Conservation (phyloP, 768 basidiomycete genomes). For the Pulveroboletus sp. region DNA sequence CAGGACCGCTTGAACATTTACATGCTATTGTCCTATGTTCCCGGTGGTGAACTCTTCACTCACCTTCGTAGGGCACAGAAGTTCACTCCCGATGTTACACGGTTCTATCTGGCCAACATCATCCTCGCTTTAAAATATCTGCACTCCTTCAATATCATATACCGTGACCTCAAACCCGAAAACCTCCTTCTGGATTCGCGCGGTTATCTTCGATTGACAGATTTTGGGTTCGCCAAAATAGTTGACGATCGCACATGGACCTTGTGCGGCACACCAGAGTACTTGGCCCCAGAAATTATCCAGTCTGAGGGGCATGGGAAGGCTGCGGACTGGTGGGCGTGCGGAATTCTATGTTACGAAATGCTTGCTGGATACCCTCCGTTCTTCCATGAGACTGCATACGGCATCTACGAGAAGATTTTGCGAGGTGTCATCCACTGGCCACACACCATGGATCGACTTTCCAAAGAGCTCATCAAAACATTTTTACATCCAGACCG, state of each 20-base stretch:
- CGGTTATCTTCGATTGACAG: constrained; percentile 92
- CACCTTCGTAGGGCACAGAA: constrained; percentile 90
- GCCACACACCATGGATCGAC: constrained; percentile 85
- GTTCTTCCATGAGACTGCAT: constrained; percentile 96
- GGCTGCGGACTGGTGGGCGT: constrained; percentile 99
- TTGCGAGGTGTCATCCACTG: constrained; percentile 82
- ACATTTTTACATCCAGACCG: constrained; percentile 91
- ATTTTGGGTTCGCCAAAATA: constrained; percentile 97
- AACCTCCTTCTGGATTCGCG: constrained; percentile 93
- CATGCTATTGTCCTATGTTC: constrained; percentile 95
- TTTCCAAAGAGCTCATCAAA: constrained; percentile 84
- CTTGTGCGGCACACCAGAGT: constrained; percentile 92
- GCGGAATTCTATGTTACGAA: constrained; percentile 94
- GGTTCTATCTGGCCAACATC: constrained; percentile 96
- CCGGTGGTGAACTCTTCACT: constrained; percentile 97
- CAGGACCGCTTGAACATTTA: constrained; percentile 97
- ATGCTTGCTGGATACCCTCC: constrained; percentile 99
- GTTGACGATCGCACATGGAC: constrained; percentile 99
- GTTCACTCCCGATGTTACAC: constrained; percentile 95
- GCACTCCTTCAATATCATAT: constrained; percentile 95
- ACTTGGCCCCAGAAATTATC: constrained; percentile 97
- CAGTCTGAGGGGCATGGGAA: constrained; percentile 97
- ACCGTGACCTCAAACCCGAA: constrained; percentile 97
- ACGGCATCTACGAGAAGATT: constrained; percentile 98
- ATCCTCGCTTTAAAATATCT: constrained; percentile 92